Base-by-base conservation (phyloP, 108 stramenopile species). In the Cyclotella kingstonii region DNA sequence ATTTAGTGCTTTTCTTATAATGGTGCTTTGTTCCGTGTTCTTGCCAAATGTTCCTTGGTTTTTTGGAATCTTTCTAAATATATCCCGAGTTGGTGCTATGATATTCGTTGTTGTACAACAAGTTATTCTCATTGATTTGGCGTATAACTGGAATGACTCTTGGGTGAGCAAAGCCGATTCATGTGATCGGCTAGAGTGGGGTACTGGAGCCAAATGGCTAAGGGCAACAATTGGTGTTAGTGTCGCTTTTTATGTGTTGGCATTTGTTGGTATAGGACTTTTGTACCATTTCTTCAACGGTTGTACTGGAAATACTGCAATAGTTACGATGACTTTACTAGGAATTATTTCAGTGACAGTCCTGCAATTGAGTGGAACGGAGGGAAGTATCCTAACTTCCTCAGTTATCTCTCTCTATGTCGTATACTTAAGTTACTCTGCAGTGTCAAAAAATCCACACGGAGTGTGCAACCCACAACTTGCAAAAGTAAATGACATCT, bases 351-450 rank as follows among this genome's bases (percentile, higher is more conserved):
- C 76, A 8, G 57, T 84, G 49, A 90, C 88, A 9, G 77, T 51
- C 1, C 29, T 91, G 5, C 86, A 94, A 39, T 54, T 95, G 34
- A 68, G 76, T 25, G 77, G 89, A 11, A 63, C 54, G 4, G 90
- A 93, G 38, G 96, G 95, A 28, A 92, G 89, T 55, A 70, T 97
- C 6, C 67, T 97, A 15, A 94, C 95, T n/a, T 82, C 82, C 8
- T 73, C 84, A 18, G 80, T 92, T 19, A 89, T 97, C 42, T 87
- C 84, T 23, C 41, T 82, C 12, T 97, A 97, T 60, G 85, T 68
- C 0, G 76, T 82, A 2, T 97, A 92, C 65, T 65, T 97, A 40
- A 75, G 67, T 33, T 97, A 90, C 54, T 80, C 88, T 7, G 87
- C 95, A 18, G 93, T 96, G 12, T 84, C 83, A 43, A 83, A 84